These are phyloP conservation scores for Pythium insidiosum DNA, from an alignment of 352 stramenopile species.

Conservation along the genomic window DNA sequence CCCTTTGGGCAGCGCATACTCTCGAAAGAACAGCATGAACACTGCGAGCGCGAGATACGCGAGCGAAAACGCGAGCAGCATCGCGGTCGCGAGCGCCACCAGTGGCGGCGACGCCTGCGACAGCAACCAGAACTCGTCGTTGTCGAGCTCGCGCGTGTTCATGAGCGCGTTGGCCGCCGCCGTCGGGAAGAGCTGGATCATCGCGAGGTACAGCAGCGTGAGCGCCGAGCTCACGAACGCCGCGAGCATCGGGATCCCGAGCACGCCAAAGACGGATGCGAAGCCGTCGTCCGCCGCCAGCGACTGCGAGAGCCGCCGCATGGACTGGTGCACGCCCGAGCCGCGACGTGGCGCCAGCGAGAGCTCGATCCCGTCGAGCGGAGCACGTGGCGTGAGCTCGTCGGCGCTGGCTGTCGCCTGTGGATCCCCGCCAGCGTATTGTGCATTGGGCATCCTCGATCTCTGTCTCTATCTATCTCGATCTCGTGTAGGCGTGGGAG, in stretches of 20 bases:
- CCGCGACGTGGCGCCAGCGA: not conserved
- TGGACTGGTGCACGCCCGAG: not conserved
- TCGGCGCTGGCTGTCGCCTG: too few relatives aligned
- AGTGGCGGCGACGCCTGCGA: not conserved
- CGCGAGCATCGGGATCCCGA: slow-evolving; percentile 7
- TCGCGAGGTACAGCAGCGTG: slow-evolving; percentile 4
- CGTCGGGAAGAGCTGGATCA: slow-evolving; percentile 10
- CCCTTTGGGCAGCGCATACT: not conserved
- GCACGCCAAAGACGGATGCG: slow-evolving; percentile 1
- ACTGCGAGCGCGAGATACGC: slow-evolving; percentile 7
- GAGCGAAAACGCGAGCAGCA: slow-evolving; percentile 4
- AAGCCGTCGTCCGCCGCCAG: not conserved
- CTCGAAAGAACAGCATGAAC: slow-evolving; percentile 9
- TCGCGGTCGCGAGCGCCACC: not conserved
- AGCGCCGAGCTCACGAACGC: slow-evolving; percentile 4
- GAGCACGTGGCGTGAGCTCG: too few relatives aligned
- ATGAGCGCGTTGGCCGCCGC: slow-evolving; percentile 16
- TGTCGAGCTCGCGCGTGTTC: slow-evolving; percentile 8
- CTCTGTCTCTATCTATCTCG: too few relatives aligned
- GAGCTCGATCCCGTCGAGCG: not conserved
- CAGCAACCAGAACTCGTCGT: slow-evolving; percentile 17
- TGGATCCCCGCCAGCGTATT: too few relatives aligned
- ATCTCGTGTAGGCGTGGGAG: too few relatives aligned
- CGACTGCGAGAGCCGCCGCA: not conserved
- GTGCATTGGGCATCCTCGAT: too few relatives aligned